Base-by-base conservation (phyloP, 208 protist species). In the Acanthamoeba sp. region DNA sequence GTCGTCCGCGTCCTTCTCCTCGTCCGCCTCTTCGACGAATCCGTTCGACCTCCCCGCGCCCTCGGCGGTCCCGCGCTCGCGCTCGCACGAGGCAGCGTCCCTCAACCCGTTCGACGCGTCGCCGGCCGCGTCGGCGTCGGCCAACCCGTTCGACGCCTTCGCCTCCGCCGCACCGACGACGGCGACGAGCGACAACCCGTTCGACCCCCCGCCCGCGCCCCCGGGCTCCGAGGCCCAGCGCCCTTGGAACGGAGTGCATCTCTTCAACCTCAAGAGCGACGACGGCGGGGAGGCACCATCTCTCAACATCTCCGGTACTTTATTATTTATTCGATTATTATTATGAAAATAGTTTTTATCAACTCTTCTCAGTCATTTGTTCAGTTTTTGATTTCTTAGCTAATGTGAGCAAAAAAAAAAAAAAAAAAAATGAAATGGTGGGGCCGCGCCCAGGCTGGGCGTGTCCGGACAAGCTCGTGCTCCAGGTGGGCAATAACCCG, bases 241-340 rank as follows among this genome's bases (percentile, higher is more conserved):
- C 0, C 76, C 76, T 7, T 57, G 76, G 57, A 91, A 91, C 62
- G 85, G 57, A 7, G 85, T 91, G 14, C 57, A 91, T 20, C 85
- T 91, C 24, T 91, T 91, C 85, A 91, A 91, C 27, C 52, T 91
- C 20, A 73, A 76, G 52, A 91, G 85, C 57, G 85, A 91, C 38
- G 85, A 91, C 34, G 85, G 85, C 22, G 85, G 34, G 18, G 85
- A 91, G 29, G 52, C 52, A 3, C 85, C 85, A 0, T 76, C 85
- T 32, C 85, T 91, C n/a, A 91, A 91, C 36, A 91, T 91, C 38
- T 91, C 85, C 29, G 85, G 85, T 91, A 91, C 36, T 52, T 38
- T 0, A 32, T 6, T 14, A 12, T 22, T 52, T 6, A 62, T 55
- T 14, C 38, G n/a, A n/a, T n/a, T n/a, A n/a, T n/a, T n/a, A n/a